Evolutionary conservation across 2,329 filamentous ascomycete genomes (phyloP), one percentile per base, ranked within the genome.

Genomic region (Phaeosphaeria sp.): DNA sequence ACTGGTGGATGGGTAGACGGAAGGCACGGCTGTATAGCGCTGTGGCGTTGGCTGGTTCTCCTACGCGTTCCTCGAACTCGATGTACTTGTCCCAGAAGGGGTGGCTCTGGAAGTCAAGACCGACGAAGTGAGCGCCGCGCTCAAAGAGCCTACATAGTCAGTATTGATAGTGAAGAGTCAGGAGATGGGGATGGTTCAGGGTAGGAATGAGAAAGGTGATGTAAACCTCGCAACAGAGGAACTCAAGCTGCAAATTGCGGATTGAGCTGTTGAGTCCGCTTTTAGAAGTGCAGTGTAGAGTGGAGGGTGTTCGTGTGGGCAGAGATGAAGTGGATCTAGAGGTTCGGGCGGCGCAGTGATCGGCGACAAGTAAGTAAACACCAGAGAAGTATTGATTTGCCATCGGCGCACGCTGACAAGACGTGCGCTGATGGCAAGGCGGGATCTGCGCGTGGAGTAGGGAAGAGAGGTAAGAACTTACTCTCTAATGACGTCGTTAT

Each of bases 1-100:
- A 98, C 74, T 97, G 93, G 74, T 98, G 93, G 87, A 97, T 92
- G 0, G 95, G 94, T 52, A 98, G 93, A 71, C 91, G 87, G 53
- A 97, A 91, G 55, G 97, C 86, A 53, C 93, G 91, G 60, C 85
- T 84, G 51, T 97, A 84, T 55, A 99, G 92, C 42, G 87, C 87
- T 68, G 96, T 96, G 53, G 97, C 91, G 70, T 88, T 92, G 63
- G 65, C 58, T 7, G 65, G 62, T 33, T 73, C 69, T 46, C 72
- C 67, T 60, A 94, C 84, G 1, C 93, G 90, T 75, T 97, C 93
- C 76, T 98, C 95, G 71, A 96, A 98, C 75, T 98, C 95, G 63
- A 99, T 87, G 73, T 97, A 99, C 79, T 97, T 98, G 78, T 99
- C 95, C 95, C 95, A 99, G 80, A 99, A 97, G 1, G 93, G 93